A percentile compares a stretch with the other conserved stretches of the same genome.
These are phyloP conservation scores for Agastache rugosa DNA, from an alignment of 257 asterid species.

Conservation along the genomic window DNA sequence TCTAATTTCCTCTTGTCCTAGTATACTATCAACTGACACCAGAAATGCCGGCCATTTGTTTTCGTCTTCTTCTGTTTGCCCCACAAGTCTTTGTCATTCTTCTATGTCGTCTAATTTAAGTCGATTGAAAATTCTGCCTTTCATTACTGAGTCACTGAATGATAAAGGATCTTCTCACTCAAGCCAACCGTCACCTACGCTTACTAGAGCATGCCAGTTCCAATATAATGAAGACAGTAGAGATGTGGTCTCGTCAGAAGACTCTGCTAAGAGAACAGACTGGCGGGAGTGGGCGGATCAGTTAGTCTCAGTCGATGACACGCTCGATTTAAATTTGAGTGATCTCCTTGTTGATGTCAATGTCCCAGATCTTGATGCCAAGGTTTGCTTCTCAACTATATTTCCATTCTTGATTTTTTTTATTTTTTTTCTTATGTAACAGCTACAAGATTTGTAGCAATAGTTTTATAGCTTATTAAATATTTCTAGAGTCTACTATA, in stretches of 20 bases:
- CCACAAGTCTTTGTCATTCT: constrained; percentile 41
- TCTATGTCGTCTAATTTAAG: constrained; percentile 42
- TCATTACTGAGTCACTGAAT: constrained; percentile 45
- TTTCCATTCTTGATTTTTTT: background rate
- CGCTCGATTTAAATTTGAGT: constrained; percentile 63
- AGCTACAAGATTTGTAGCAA: background rate
- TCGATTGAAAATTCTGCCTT: constrained; percentile 39
- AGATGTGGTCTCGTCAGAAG: constrained; percentile 47
- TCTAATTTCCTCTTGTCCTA: constrained; percentile 41
- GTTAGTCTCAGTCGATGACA: constrained; percentile 60
- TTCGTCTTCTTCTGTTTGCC: constrained; percentile 50
- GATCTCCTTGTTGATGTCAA: constrained; percentile 67
- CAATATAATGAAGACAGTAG: constrained; percentile 48
- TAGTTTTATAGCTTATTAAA: background rate
- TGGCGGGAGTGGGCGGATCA: constrained; percentile 81
- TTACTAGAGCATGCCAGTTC: constrained; percentile 34
- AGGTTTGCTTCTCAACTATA: constrained; percentile 53
- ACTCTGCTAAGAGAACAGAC: constrained; percentile 51
- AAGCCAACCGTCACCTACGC: constrained; percentile 40
- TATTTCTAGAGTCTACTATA: background rate
- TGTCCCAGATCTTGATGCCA: constrained; percentile 66
- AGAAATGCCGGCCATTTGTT: constrained; percentile 50
- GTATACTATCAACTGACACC: constrained; percentile 43
- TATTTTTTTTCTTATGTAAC: background rate
- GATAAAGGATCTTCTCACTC: constrained; percentile 42